Base-by-base conservation (phyloP, 129 eudicot genomes). In the Glebionis coronaria region DNA sequence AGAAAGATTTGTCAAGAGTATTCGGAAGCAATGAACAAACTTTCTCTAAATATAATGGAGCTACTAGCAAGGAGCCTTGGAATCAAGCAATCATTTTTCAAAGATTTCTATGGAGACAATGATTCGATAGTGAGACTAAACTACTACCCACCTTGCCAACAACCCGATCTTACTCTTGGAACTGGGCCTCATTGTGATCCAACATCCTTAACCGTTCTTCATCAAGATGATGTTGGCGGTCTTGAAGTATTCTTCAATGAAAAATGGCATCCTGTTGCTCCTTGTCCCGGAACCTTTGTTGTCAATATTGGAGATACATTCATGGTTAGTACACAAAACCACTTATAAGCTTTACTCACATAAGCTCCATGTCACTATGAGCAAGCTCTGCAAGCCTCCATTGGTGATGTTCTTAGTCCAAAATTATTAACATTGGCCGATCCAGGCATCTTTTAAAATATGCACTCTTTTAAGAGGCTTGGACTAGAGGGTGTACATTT, bases 101-200 rank as follows among this genome's bases (percentile, higher is more conserved):
- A 88, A 56, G 88, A 88, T 56, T 88, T 82, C 66, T 93, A 80
- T 19, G 61, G 82, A 79, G 91, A 76, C 12, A 86, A 86, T 31
- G 98, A 93, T 44, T 93, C 97, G 5, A 84, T 93, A 46, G 79
- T 93, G 90, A 79, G 98, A 69, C 60, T 93, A 56, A 93, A 93
- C 70, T 86, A 86, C 72, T 93, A 93, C 71, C 98, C 98, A 11
- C 75, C 84, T 63, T 93, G 98, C 67, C 84, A 60, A 46, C 79
- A 80, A 63, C 97, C 97, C 1, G 83, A 88, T 40, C 80, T 71
- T 51, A 85, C 90, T 12, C 91, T 93, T 15, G 98, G 98, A 56
- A 93, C 98, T 2, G 98, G 98, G 9, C 98, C 98, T 68, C 98
- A 88, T 65, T 88, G 98, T 67, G 98, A 93, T 80, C 97, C 98